Evolutionary conservation across 345 rosid species (phyloP).

Genomic region (Populus deltoides): DNA sequence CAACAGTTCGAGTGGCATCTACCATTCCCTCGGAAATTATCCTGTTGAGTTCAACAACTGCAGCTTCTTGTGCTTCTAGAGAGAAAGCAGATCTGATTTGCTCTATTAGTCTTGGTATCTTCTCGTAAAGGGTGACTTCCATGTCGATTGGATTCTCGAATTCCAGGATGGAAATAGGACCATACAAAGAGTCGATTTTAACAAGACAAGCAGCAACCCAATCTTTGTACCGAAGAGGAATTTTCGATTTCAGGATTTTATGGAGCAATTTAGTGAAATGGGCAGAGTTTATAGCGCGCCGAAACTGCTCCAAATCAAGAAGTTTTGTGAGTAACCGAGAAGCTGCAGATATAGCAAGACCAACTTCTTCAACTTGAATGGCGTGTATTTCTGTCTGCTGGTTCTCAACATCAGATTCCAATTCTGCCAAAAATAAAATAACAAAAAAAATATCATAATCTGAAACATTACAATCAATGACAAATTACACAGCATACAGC

Average conservation of each 20-base stretch:
- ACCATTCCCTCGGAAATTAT: constrained; percentile 64
- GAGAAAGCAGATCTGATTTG: constrained; percentile 52
- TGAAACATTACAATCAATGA: constrained; percentile 3
- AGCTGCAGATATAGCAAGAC: constrained; percentile 62
- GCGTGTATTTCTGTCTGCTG: constrained; percentile 54
- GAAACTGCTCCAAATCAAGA: constrained; percentile 59
- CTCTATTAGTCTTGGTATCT: constrained; percentile 71
- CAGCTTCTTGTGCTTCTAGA: constrained; percentile 60
- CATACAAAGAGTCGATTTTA: constrained; percentile 47
- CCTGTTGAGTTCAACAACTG: constrained; percentile 74
- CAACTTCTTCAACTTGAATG: constrained; percentile 72
- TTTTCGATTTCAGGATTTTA: constrained; percentile 44
- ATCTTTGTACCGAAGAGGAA: constrained; percentile 60
- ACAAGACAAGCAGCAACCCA: constrained; percentile 80
- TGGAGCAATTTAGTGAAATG: constrained; percentile 43
- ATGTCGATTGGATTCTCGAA: constrained; percentile 48
- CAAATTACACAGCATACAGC: not conserved
- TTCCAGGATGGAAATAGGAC: constrained; percentile 21
- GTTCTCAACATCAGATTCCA: constrained; percentile 47
- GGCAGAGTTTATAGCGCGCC: constrained; percentile 27
- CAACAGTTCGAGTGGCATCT: constrained; percentile 54
- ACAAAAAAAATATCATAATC: constrained; percentile 3
- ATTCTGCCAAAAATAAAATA: constrained; percentile 31
- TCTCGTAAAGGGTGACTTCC: constrained; percentile 72
- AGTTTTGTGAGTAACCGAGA: constrained; percentile 71